Percentiles rank a stretch among this genome's conserved stretches.
Evolutionary conservation across 2,329 filamentous ascomycete genomes (phyloP).

Genomic region (Mariannaea sp.): DNA sequence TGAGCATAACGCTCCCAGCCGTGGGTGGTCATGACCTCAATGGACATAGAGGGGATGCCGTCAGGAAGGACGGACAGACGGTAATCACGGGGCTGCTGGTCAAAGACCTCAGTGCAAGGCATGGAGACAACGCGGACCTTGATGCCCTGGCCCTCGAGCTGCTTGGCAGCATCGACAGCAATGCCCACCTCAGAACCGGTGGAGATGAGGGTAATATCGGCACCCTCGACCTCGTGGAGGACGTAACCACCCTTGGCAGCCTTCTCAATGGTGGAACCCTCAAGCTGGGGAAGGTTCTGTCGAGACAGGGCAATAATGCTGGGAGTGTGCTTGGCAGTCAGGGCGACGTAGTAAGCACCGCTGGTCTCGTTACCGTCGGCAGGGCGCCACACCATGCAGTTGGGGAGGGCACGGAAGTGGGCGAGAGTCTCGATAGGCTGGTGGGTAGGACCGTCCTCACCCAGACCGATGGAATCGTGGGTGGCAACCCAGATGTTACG

Average conservation of each 20-base stretch:
- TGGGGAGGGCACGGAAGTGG: constrained; percentile 97
- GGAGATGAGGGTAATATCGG: constrained; percentile 86
- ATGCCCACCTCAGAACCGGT: constrained; percentile 97
- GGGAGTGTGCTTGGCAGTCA: constrained; percentile 88
- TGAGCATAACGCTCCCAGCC: constrained; percentile 99
- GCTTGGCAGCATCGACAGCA: constrained; percentile 89
- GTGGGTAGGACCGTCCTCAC: constrained; percentile 97
- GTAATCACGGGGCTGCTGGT: constrained; percentile 93
- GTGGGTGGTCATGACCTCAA: constrained; percentile 96
- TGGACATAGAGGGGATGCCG: constrained; percentile 87
- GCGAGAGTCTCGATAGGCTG: constrained; percentile 98
- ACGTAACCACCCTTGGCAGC: constrained; percentile 96
- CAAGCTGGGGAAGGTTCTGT: constrained; percentile 97
- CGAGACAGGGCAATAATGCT: constrained; percentile 93
- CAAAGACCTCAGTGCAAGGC: constrained; percentile 97
- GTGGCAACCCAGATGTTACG: constrained; percentile 95
- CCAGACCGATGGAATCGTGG: constrained; percentile 98
- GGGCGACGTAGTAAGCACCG: constrained; percentile 93
- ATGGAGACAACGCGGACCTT: constrained; percentile 92
- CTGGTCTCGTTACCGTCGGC: constrained; percentile 98
- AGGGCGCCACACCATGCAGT: constrained; percentile 99
- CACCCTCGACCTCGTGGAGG: constrained; percentile 80
- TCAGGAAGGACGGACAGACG: constrained; percentile 89
- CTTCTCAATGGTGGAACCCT: constrained; percentile 88
- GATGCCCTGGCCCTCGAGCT: constrained; percentile 85